Base-by-base conservation (phyloP, 306 rosid species). In the Begonia loranthoides region DNA sequence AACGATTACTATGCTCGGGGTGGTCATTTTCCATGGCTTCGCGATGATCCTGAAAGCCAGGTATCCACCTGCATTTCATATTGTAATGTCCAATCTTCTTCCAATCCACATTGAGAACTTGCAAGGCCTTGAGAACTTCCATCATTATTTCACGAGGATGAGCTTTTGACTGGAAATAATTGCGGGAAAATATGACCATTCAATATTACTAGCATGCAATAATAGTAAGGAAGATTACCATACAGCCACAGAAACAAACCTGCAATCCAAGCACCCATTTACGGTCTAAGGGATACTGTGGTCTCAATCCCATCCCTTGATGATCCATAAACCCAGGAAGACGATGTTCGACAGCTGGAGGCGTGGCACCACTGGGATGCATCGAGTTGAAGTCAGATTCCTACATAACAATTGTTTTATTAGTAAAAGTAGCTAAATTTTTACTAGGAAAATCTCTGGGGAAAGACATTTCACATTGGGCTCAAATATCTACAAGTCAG, bases 231-330 rank as follows among this genome's bases (percentile, higher is more conserved):
- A 17, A 13, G 10, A 59, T 44, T 13, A 17, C 10, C 47, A 43
- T 43, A 43, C 47, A 28, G 36, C 36, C 9, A 28, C 8, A 28
- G 36, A 47, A 58, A 51, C 28, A 59, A 74, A 82, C 99, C 95
- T 82, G 95, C 71, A 90, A 87, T 45, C 97, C 94, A 62, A 90
- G 95, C 66, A 90, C 94, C 95, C 97, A 82, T 73, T 82, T 90
- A 59, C 87, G 76, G 71, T 90, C 97, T 57, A 64, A 84, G 2
- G 95, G 92, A 52, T 69, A 73, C 72, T 85, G 95, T 38, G 75
- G 79, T 63, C 85, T 73, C 55, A 68, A 33, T 41, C 80, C 87
- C 60, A 58, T 61, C 49, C 81, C 95, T 67, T 79, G 97, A 66
- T 75, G 79, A 44, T 89, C 89, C 74, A 77, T 63, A 65, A 67